phyloP scores from a whole-genome alignment of 2,329 filamentous ascomycete species.

The Clonostachys sp. region DNA sequence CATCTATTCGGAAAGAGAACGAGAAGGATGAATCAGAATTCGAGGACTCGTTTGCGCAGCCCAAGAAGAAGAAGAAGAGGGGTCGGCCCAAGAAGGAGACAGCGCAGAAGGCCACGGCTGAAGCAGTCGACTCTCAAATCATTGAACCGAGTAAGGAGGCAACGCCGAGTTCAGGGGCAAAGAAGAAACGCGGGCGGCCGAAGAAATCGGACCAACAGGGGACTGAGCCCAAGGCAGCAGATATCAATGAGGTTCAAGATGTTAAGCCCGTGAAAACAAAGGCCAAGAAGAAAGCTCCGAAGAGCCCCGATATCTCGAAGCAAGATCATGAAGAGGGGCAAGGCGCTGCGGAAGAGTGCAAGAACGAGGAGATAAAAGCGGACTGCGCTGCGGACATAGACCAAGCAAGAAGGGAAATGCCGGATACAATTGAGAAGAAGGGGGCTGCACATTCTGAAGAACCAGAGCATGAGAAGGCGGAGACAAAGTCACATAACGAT shows the following conservation, averaged over 20 bases:
- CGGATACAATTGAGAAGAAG: background rate
- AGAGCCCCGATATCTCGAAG: no score
- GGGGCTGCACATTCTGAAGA: slow-evolving; percentile 1
- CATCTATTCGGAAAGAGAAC: no score
- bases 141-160: slow-evolving; percentile 4
- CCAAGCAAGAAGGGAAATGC: slow-evolving; percentile 4
- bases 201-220: slow-evolving; percentile 23
- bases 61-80: slow-evolving; percentile 18
- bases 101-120: background rate
- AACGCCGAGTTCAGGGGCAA: slow-evolving; percentile 3
- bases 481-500: background rate
- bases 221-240: background rate
- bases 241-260: background rate
- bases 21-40: no score
- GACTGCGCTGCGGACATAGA: no score
- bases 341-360: no score
- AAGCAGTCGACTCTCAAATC: background rate
- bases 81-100: slow-evolving; percentile 22
- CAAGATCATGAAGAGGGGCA: no score
- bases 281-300: no score
- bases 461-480: slow-evolving; percentile 5
- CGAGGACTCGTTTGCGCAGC: no score
- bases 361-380: no score
- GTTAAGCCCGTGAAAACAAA: no score
- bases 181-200: slow-evolving; percentile 36